Evolutionary conservation across 768 basidiomycete genomes (phyloP).

Genomic region (Leucocoprinus sp.): DNA sequence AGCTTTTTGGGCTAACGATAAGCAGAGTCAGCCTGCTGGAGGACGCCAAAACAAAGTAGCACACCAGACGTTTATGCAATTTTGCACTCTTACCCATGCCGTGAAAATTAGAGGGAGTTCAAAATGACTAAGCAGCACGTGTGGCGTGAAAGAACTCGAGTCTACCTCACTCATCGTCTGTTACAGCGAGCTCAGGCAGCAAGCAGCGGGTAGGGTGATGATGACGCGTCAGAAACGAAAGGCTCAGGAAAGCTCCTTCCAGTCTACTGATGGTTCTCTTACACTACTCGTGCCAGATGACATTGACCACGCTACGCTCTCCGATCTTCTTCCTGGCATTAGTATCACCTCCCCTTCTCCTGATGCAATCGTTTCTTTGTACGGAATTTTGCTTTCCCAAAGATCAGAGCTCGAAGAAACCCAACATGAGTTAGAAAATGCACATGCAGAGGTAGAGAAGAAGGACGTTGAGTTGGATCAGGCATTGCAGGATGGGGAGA

Average conservation of each 20-base stretch:
- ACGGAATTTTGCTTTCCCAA: conserved; percentile 53
- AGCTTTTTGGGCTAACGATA: conserved; percentile 28
- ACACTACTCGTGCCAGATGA: conserved; percentile 54
- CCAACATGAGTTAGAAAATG: conserved; percentile 61
- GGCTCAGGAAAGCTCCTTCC: conserved; percentile 28
- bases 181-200: conserved; percentile 25
- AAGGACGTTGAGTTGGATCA: conserved; percentile 83
- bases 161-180: conserved; percentile 21
- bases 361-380: conserved; percentile 54
- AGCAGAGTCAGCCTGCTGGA: not conserved
- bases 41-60: conserved; percentile 12
- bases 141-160: too few species aligned
- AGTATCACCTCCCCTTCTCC: conserved; percentile 47
- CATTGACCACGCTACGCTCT: conserved; percentile 53
- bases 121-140: conserved; percentile 27
- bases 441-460: conserved; percentile 55
- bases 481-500: conserved; percentile 72
- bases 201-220: conserved; percentile 23
- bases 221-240: conserved; percentile 60
- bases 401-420: conserved; percentile 44
- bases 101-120: not conserved
- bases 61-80: conserved; percentile 51
- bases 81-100: conserved; percentile 63
- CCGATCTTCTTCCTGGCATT: conserved; percentile 52
- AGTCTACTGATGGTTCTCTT: conserved; percentile 28